Percentiles rank a stretch among this genome's conserved stretches.
Evolutionary conservation across 805 yeast species (phyloP).

Genomic region (Ogataea methanolica): DNA sequence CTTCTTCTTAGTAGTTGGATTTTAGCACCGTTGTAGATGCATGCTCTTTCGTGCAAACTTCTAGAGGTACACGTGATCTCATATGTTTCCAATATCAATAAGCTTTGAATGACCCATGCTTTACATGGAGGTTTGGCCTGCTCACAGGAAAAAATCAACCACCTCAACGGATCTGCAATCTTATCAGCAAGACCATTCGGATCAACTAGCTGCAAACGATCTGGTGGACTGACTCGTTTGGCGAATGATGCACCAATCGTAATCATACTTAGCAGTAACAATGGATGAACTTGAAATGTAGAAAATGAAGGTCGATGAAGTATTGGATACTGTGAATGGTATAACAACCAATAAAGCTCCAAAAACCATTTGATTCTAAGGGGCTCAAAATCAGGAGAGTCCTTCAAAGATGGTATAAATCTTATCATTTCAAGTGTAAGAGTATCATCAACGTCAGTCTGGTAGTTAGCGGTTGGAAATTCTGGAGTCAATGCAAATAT

Average conservation of each 20-base stretch:
- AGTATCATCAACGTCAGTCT: conserved; percentile 15
- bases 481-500: conserved; percentile 21
- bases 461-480: conserved; percentile 19
- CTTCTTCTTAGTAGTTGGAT: conserved; percentile 46
- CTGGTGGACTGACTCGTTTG: conserved; percentile 4
- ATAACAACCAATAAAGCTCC: conserved; percentile 46
- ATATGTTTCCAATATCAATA: conserved; percentile 42
- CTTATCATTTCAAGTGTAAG: conserved; percentile 12
- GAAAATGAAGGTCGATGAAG: conserved; percentile 46
- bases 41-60: conserved; percentile 45
- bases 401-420: conserved; percentile 15
- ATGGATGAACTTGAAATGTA: conserved; percentile 46
- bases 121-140: conserved; percentile 42
- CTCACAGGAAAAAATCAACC: conserved; percentile 39
- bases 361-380: conserved; percentile 20
- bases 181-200: conserved; percentile 28
- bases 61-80: conserved; percentile 43
- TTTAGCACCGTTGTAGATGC: conserved; percentile 47
- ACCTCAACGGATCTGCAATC: conserved; percentile 53
- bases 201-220: conserved; percentile 5
- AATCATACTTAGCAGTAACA: conserved; percentile 51
- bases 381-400: conserved; percentile 17
- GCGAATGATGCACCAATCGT: conserved; percentile 44
- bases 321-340: conserved; percentile 51
- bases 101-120: conserved; percentile 46